These are phyloP conservation scores for Solanum acaule DNA, from an alignment of 257 asterid species.

Conservation along the genomic window DNA sequence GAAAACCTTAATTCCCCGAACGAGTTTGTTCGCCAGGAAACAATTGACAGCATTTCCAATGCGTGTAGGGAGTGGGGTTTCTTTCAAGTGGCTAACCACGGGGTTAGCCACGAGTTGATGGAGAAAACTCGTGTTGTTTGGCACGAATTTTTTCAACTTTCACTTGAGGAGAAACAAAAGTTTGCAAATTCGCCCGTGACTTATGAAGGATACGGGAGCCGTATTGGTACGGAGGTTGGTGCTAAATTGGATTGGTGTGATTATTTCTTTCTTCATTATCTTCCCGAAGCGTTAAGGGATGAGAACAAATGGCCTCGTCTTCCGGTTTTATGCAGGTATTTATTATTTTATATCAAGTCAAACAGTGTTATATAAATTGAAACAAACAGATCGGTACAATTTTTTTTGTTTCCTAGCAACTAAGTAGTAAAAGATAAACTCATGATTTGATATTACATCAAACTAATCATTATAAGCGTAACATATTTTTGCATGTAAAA, in stretches of 20 bases:
- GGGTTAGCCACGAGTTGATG: conserved; percentile 52
- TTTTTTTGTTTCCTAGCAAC: background rate
- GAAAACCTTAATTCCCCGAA: conserved; percentile 32
- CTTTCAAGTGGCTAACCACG: conserved; percentile 83
- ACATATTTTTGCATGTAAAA: background rate
- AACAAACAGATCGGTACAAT: fast-evolving
- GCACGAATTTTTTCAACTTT: conserved; percentile 63
- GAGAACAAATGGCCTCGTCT: conserved; percentile 65
- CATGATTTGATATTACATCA: background rate
- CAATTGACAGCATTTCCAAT: conserved; percentile 19
- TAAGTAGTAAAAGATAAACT: background rate
- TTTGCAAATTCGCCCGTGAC: conserved; percentile 62
- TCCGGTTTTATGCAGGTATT: conserved; percentile 24
- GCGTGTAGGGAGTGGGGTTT: conserved; percentile 93
- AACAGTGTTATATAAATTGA: fast-evolving
- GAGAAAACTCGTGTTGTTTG: conserved; percentile 33
- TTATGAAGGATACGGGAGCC: conserved; percentile 87
- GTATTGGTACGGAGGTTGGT: conserved; percentile 66
- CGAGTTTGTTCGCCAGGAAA: conserved; percentile 4
- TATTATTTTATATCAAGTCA: background rate
- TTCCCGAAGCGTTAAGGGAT: conserved; percentile 41
- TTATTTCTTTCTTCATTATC: conserved; percentile 60
- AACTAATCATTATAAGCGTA: background rate
- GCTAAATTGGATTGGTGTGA: conserved; percentile 82
- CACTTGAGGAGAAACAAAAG: conserved; percentile 55